Percentiles rank a stretch among this genome's conserved stretches.
phyloP scores from a whole-genome alignment of 73 alveolate genomes.

The Paramecium primaurelia region DNA sequence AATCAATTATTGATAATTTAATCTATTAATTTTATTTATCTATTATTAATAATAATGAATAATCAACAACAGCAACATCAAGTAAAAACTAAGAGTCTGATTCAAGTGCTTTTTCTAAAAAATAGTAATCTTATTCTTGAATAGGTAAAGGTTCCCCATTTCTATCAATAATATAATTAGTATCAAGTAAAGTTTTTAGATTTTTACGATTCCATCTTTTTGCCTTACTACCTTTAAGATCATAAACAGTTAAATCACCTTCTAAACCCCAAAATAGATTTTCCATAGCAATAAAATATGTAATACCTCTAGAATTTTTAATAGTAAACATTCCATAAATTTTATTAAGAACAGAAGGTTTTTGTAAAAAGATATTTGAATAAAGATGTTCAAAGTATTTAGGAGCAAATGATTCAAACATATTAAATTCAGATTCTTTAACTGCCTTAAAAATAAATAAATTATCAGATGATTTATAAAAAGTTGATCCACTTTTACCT shows the following conservation, averaged over 20 bases:
- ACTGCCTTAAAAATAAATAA: slow-evolving; percentile 27
- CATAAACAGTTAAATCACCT: not conserved
- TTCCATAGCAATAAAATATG: slow-evolving; percentile 35
- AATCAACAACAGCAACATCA: slow-evolving; percentile 49
- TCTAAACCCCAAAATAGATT: slow-evolving; percentile 6
- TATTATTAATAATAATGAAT: slow-evolving; percentile 34
- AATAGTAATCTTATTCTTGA: not conserved
- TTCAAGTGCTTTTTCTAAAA: not conserved
- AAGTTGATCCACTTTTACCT: slow-evolving; percentile 45
- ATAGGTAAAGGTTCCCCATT: slow-evolving; percentile 36
- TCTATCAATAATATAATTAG: slow-evolving; percentile 34
- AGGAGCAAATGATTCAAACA: slow-evolving; percentile 1
- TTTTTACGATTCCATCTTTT: slow-evolving; percentile 36
- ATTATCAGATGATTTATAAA: slow-evolving; percentile 26
- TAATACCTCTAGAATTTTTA: not conserved
- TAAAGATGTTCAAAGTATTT: slow-evolving; percentile 8
- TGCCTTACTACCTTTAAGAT: slow-evolving; percentile 43
- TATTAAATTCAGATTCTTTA: slow-evolving; percentile 34
- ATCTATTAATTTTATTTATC: slow-evolving; percentile 29
- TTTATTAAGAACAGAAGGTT: not conserved
- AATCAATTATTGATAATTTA: slow-evolving; percentile 58
- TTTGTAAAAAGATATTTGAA: not conserved
- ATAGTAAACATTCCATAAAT: slow-evolving; percentile 23
- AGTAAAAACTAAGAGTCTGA: slow-evolving; percentile 45
- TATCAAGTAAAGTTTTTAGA: not conserved